phyloP scores from a whole-genome alignment of 495 filamentous ascomycete species.

The Penicillium cosmopolitanum region DNA sequence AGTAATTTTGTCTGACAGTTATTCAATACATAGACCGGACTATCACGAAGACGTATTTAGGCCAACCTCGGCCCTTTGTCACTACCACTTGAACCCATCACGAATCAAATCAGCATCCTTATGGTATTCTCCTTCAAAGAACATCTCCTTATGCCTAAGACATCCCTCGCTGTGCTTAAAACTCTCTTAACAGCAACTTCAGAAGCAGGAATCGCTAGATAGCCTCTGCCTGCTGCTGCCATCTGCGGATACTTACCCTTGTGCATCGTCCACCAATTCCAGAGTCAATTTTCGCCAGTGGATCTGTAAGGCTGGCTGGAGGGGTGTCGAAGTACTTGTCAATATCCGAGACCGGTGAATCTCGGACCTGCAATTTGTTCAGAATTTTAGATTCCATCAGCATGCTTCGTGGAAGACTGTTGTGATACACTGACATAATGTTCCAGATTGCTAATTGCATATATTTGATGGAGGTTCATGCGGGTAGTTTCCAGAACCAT shows the following conservation, averaged over 20 bases:
- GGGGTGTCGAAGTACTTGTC: constrained; percentile 12
- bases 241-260: constrained; percentile 11
- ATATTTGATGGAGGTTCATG: neutral
- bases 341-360: constrained; percentile 11
- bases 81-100: neutral
- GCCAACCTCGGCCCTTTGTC: neutral
- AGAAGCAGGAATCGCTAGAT: constrained; percentile 17
- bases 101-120: constrained; percentile 16
- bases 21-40: neutral
- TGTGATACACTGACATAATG: neutral
- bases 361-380: constrained; percentile 1
- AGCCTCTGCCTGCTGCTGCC: constrained; percentile 15
- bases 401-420: neutral
- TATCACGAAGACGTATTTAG: neutral
- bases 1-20: too few species aligned
- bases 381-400: neutral
- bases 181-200: neutral
- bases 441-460: neutral
- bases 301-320: neutral
- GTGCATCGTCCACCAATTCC: constrained; percentile 16
- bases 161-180: constrained; percentile 3
- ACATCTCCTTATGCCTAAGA: constrained; percentile 13
- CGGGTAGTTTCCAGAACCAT: neutral
- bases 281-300: constrained; percentile 6
- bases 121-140: constrained; percentile 13